Percentiles rank a stretch among this genome's conserved stretches.
phyloP scores from a whole-genome alignment of 108 stramenopile species.

The Phaeodactylum tricornutum region DNA sequence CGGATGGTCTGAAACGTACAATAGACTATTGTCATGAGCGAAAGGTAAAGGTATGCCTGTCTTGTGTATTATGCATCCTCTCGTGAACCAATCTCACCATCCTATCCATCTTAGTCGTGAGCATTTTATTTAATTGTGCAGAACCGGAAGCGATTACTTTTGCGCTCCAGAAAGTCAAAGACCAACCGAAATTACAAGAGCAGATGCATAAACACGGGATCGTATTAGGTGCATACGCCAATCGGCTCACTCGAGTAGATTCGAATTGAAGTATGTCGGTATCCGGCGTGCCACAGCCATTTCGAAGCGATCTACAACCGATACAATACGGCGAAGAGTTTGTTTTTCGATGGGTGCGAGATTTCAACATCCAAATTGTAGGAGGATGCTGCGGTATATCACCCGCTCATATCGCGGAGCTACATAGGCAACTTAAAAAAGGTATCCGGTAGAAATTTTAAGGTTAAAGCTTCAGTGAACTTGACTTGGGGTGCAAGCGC shows the following conservation, averaged over 20 bases:
- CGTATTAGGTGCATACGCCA: slow-evolving; percentile 72
- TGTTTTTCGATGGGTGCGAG: slow-evolving; percentile 44
- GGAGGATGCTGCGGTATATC: slow-evolving; percentile 89
- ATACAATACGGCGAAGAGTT: slow-evolving; percentile 53
- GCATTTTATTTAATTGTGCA: slow-evolving; percentile 71
- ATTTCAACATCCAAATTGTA: slow-evolving; percentile 36
- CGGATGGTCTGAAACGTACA: background rate
- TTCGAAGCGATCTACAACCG: slow-evolving; percentile 60
- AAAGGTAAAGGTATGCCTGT: background rate
- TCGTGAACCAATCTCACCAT: too few relatives aligned
- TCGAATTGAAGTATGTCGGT: slow-evolving; percentile 65
- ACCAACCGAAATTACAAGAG: slow-evolving; percentile 10
- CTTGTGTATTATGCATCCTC: too few relatives aligned
- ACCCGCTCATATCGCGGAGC: slow-evolving; percentile 47
- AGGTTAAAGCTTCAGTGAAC: slow-evolving; percentile 25
- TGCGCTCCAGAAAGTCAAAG: slow-evolving; percentile 37
- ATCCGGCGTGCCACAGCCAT: slow-evolving; percentile 59
- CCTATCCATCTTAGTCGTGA: slow-evolving; percentile 29
- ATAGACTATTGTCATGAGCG: slow-evolving; percentile 4
- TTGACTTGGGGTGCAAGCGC: slow-evolving; percentile 19
- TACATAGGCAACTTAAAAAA: slow-evolving; percentile 2
- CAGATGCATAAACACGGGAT: slow-evolving; percentile 12
- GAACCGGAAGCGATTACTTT: slow-evolving; percentile 71
- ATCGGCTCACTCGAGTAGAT: slow-evolving; percentile 60
- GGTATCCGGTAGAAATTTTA: too few relatives aligned